Evolutionary conservation across 106 monocot genomes (phyloP), one percentile per base, ranked within the genome.

Genomic region (Triglochin maritima): DNA sequence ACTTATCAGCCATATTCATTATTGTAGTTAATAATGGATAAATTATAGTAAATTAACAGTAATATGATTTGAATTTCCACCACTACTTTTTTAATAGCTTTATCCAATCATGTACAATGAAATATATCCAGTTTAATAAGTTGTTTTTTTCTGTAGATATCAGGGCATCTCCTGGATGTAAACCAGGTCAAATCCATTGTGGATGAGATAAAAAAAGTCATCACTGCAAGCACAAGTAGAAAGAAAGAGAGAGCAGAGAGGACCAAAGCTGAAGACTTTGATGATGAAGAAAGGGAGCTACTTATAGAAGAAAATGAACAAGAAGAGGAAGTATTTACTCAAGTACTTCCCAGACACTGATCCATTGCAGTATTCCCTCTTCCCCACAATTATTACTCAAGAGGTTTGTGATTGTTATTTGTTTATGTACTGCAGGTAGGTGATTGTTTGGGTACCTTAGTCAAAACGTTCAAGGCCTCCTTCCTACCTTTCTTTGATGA

Each of bases 401-500:
- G 29, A 29, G 29, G 29, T 29, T 29, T 0, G 29, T 57, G 6
- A 54, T 9, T 57, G 54, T 44, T 56, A 55, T 56, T 42, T 66
- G 50, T 3, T n/a, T 15, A 13, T 8, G 3, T 47, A 49, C 51
- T 68, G 45, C 78, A 98, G 96, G 77, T 98, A 86, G 91, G 88
- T 46, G 86, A 98, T 63, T 88, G 87, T 61, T 80, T 98, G 72
- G 91, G 84, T 41, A 85, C 88, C 43, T 74, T 98, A 73, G 88
- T 91, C 45, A 98, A 98, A 77, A 91, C 80, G 58, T 91, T 98
- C 74, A 88, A 88, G 59, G 69, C 79, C 71, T 73, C 88, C 59
- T 98, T 98, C 80, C 67, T 98, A 16, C 91, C 96, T 45, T 91
- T 98, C 74, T 98, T 98, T 75, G 96, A 98, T 67, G 96, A 98